These are phyloP conservation scores for Aphanocladium album DNA, from an alignment of 2,329 filamentous ascomycete genomes.

Conservation along the genomic window DNA sequence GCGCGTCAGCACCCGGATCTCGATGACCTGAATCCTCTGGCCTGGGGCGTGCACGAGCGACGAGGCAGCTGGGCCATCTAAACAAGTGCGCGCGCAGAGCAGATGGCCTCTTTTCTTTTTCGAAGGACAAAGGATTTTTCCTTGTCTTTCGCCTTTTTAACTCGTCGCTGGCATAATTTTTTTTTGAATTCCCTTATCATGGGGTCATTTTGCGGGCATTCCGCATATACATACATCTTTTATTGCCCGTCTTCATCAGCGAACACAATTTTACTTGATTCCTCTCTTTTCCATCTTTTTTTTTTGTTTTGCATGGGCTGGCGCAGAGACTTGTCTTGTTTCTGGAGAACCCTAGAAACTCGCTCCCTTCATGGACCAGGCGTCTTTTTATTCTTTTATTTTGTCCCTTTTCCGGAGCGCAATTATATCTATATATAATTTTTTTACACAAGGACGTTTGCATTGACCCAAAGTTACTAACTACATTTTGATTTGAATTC, in stretches of 20 bases:
- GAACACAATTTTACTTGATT: neutral
- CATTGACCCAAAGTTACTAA: too few species aligned
- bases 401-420: neutral
- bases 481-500: too few species aligned
- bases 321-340: neutral
- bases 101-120: too few species aligned
- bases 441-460: neutral
- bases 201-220: too few species aligned
- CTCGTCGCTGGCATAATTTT: too few species aligned
- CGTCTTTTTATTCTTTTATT: neutral
- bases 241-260: slow-evolving; percentile 3
- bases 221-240: neutral
- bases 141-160: too few species aligned
- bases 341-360: neutral
- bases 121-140: too few species aligned
- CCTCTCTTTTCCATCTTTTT: too few species aligned
- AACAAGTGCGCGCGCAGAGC: neutral
- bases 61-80: slow-evolving; percentile 70
- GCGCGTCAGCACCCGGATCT: slow-evolving; percentile 78
- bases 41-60: slow-evolving; percentile 64
- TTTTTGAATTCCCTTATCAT: too few species aligned
- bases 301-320: neutral
- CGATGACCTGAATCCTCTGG: slow-evolving; percentile 51
- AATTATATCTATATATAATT: neutral
- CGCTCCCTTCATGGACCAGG: neutral